Evolutionary conservation across 2,329 filamentous ascomycete species (phyloP).

Genomic region (Nigrospora osmanthi): DNA sequence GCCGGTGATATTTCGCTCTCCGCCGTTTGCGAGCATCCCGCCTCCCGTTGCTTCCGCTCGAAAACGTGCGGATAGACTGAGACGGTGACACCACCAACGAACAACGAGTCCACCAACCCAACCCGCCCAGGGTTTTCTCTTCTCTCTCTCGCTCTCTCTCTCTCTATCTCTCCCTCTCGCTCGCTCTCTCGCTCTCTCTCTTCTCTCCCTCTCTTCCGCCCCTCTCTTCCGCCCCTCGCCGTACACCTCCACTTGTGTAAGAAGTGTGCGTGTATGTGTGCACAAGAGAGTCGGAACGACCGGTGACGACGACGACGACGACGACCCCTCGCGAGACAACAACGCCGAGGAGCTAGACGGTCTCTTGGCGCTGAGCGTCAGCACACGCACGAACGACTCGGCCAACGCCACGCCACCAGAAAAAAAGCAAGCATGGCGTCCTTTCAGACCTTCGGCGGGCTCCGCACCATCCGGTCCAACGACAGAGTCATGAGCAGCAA

Average conservation of each 20-base stretch:
- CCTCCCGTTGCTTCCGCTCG: too few relatives aligned
- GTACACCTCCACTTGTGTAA: too few relatives aligned
- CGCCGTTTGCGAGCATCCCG: too few relatives aligned
- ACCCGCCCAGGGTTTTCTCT: neutral
- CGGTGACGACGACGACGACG: too few relatives aligned
- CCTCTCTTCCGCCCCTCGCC: too few relatives aligned
- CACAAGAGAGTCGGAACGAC: neutral
- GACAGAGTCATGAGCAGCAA: constrained; percentile 33
- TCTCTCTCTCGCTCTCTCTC: neutral
- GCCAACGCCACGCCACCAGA: neutral
- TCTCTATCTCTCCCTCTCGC: neutral
- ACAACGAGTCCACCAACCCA: neutral
- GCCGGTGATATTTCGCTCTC: too few relatives aligned
- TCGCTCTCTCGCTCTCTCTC: neutral
- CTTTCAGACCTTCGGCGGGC: constrained; percentile 20
- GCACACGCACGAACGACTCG: neutral
- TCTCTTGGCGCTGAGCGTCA: too few relatives aligned
- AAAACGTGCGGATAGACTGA: too few relatives aligned
- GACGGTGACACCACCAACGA: neutral
- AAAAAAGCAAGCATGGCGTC: constrained; percentile 26
- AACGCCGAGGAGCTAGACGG: too few relatives aligned
- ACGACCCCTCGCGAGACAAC: too few relatives aligned
- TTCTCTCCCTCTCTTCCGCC: neutral
- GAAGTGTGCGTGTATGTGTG: constrained; percentile 4
- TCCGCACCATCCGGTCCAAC: constrained; percentile 13